Evolutionary conservation across 179 eudicot species (phyloP).

Genomic region (Sideroxylon spinosum): DNA sequence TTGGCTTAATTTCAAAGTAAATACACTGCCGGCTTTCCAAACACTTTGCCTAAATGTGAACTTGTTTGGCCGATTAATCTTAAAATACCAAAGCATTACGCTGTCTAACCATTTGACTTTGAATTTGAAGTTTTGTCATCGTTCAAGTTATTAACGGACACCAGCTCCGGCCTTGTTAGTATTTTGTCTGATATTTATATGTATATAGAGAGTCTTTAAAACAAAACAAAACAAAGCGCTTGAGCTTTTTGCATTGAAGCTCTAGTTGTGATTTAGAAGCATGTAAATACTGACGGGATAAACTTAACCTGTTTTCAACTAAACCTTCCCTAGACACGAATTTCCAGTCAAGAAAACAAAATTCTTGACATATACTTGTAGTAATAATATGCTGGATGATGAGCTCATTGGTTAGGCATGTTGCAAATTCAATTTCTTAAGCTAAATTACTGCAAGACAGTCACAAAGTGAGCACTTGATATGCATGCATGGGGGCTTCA

Average conservation of each 20-base stretch:
- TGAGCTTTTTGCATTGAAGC: background rate
- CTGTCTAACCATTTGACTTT: background rate
- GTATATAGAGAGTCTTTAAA: too few relatives aligned
- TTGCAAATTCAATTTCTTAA: background rate
- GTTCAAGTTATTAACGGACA: background rate
- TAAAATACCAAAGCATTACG: background rate
- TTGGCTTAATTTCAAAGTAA: background rate
- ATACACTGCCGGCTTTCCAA: constrained; percentile 7
- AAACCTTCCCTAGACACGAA: background rate
- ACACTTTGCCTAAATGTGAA: background rate
- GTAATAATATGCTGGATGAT: background rate
- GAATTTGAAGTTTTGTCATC: background rate
- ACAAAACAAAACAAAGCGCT: background rate
- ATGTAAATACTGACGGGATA: background rate
- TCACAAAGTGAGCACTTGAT: background rate
- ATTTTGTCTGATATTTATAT: too few relatives aligned
- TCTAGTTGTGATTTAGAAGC: background rate
- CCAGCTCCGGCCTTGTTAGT: too few relatives aligned
- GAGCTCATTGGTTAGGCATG: background rate
- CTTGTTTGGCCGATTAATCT: background rate
- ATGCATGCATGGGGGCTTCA: too few relatives aligned
- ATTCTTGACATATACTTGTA: too few relatives aligned
- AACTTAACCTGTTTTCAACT: background rate
- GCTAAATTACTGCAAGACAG: background rate
- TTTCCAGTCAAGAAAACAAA: background rate